phyloP scores from a whole-genome alignment of 495 filamentous ascomycete species.

The Parmelia sp. region DNA sequence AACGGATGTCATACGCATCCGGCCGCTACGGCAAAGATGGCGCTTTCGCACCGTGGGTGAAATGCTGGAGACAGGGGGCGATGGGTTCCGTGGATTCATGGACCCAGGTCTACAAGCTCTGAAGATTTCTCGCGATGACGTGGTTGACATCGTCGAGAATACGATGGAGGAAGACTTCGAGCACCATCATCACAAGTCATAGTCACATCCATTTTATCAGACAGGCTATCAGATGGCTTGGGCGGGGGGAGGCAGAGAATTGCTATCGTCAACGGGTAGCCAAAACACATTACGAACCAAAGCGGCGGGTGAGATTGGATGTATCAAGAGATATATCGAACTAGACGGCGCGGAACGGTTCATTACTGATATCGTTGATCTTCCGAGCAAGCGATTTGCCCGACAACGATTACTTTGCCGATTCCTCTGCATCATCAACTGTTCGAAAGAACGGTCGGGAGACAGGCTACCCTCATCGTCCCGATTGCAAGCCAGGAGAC shows the following conservation, averaged over 20 bases:
- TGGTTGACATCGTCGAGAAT: conserved; percentile 8
- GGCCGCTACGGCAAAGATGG: background rate
- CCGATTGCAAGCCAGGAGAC: too few species aligned
- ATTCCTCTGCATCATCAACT: too few species aligned
- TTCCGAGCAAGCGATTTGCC: background rate
- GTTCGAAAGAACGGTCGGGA: too few species aligned
- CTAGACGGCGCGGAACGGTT: background rate
- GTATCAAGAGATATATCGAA: background rate
- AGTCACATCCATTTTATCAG: background rate
- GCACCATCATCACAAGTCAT: background rate
- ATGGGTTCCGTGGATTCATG: background rate
- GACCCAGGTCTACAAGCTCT: background rate
- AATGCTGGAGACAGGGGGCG: conserved; percentile 5
- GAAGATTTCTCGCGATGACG: background rate
- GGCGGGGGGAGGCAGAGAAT: background rate
- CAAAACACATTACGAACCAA: background rate
- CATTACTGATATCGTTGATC: background rate
- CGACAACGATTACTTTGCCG: too few species aligned
- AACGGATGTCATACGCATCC: background rate
- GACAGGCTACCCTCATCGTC: too few species aligned
- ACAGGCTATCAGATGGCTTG: background rate
- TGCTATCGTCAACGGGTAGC: background rate
- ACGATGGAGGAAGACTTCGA: background rate
- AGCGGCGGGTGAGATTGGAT: background rate
- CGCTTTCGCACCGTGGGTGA: background rate